Evolutionary conservation across 257 asterid species (phyloP).

Genomic region (Thymus quinquecostatus): DNA sequence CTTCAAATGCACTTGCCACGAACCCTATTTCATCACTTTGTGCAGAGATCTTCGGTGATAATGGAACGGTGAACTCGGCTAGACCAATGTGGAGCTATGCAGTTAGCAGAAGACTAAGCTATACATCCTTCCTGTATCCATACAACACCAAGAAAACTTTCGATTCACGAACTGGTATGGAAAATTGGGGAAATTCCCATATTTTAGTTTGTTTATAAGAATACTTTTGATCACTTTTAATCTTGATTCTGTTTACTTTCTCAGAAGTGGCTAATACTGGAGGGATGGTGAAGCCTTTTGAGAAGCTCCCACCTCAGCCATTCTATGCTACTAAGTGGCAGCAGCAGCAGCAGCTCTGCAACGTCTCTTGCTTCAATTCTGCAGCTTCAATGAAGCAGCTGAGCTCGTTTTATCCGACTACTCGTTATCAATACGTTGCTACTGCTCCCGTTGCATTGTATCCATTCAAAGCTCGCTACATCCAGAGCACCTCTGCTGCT

Average conservation of each 20-base stretch:
- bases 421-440: slow-evolving; percentile 6
- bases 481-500: not conserved
- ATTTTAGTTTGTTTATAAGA: not conserved
- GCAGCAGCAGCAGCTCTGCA: slow-evolving; percentile 15
- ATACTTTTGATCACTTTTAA: slow-evolving; percentile 8
- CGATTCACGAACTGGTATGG: slow-evolving; percentile 38
- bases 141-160: slow-evolving; percentile 42
- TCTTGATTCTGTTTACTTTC: slow-evolving; percentile 18
- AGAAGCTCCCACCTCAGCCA: slow-evolving; percentile 28
- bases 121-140: slow-evolving; percentile 34
- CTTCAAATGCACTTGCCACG: slow-evolving; percentile 32
- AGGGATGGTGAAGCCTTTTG: slow-evolving; percentile 33
- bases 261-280: slow-evolving; percentile 30
- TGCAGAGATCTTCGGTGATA: slow-evolving; percentile 33
- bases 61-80: slow-evolving; percentile 45
- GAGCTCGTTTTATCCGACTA: slow-evolving; percentile 27
- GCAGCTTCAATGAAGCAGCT: slow-evolving; percentile 19
- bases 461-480: slow-evolving; percentile 31
- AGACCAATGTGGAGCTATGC: slow-evolving; percentile 37
- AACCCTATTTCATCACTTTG: slow-evolving; percentile 40
- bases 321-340: slow-evolving; percentile 22
- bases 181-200: not conserved
- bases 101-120: slow-evolving; percentile 39
- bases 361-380: slow-evolving; percentile 13
- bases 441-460: slow-evolving; percentile 11